A percentile compares a stretch with the other conserved stretches of the same genome.
These are phyloP conservation scores for Hymenoscyphus linearis DNA, from an alignment of 2,329 filamentous ascomycete species.

Conservation along the genomic window DNA sequence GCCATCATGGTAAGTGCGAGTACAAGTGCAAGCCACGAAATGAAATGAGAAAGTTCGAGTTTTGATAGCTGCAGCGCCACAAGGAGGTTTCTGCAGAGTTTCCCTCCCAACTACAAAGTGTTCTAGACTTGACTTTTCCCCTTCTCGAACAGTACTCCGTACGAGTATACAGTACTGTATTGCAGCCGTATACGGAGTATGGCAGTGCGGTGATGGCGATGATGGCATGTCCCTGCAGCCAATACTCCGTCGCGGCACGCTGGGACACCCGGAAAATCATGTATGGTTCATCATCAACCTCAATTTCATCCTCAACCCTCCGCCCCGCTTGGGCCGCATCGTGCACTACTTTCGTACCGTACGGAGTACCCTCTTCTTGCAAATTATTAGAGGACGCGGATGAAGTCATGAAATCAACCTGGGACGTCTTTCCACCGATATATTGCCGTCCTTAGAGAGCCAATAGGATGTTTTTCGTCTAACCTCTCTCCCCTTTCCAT, in stretches of 20 bases:
- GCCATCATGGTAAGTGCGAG: not conserved
- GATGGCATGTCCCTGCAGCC: not conserved
- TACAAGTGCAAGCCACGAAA: not conserved
- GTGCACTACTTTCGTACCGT: not conserved
- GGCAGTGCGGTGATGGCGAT: not conserved
- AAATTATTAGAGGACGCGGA: not conserved
- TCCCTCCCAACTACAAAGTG: not conserved
- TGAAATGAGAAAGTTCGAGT: not conserved
- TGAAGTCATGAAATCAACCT: not conserved
- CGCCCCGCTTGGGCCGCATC: not conserved
- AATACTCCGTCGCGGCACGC: not conserved
- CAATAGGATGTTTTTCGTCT: not conserved
- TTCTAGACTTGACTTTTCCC: no score
- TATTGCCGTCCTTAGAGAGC: not conserved
- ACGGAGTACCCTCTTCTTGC: not conserved
- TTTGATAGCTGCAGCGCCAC: not conserved
- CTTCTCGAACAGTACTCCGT: no score
- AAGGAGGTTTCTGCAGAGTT: not conserved
- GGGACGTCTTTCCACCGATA: not conserved
- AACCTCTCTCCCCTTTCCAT: not conserved
- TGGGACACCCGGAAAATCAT: slow-evolving; percentile 2
- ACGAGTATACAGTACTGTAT: no score
- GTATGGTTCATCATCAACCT: not conserved
- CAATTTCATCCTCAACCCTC: not conserved
- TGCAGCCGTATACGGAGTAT: no score